phyloP scores from a whole-genome alignment of 1,139 yeast species.

The Suhomyces choctaworum region DNA sequence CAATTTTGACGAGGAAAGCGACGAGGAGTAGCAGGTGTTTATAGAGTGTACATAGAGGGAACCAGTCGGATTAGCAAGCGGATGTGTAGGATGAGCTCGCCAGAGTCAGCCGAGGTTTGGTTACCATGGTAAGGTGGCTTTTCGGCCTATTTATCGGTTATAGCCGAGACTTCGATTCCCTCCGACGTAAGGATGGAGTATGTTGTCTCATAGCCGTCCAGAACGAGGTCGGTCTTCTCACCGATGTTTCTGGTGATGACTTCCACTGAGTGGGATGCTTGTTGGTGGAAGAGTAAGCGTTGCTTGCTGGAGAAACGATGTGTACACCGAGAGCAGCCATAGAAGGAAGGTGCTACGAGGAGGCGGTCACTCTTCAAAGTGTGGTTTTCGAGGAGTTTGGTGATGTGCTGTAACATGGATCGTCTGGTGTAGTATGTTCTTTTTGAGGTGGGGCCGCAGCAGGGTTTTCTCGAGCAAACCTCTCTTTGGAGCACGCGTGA shows the following conservation, averaged over 20 bases:
- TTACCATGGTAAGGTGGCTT: too few relatives aligned
- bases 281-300: conserved; percentile 7
- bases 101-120: too few relatives aligned
- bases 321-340: conserved; percentile 1
- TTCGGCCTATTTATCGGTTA: not conserved
- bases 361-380: too few relatives aligned
- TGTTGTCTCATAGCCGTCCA: conserved; percentile 4
- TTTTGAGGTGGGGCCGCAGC: too few relatives aligned
- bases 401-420: not conserved
- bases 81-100: too few relatives aligned
- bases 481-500: too few relatives aligned
- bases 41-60: too few relatives aligned
- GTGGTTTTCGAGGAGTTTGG: not conserved
- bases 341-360: not conserved
- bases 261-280: conserved; percentile 2
- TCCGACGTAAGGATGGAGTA: conserved; percentile 10
- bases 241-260: not conserved
- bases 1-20: conserved; percentile 26
- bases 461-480: too few relatives aligned
- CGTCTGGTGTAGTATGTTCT: not conserved
- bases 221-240: not conserved
- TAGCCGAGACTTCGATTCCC: not conserved
- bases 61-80: too few relatives aligned
- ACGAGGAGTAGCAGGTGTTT: conserved; percentile 18
- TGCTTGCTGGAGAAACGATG: conserved; percentile 3